Evolutionary conservation across 1,284 basidiomycete genomes (phyloP), one percentile per base, ranked within the genome.

Genomic region (Polyporus tsugae): DNA sequence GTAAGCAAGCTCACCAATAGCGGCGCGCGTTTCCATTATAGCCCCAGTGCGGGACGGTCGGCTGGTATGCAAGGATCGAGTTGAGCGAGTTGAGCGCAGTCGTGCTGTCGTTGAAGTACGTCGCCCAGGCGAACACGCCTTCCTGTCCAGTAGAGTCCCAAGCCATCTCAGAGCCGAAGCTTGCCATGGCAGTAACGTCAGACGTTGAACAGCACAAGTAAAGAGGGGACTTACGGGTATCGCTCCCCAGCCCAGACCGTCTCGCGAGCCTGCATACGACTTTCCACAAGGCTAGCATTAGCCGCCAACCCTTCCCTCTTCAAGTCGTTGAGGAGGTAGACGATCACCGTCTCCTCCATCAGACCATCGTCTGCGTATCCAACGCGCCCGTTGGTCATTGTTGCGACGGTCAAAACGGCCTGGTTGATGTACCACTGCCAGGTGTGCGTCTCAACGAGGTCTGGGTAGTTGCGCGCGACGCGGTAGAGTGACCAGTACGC

Each of bases 61-160:
- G 87, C 73, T 88, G 85, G 70, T 88, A 89, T 2, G 86, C 87
- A 60, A 89, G 75, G 62, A 89, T 88, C 2, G 87, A 88, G 72
- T 88, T 88, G 70, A 89, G 77, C 1, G 84, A 80, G 73, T 89
- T 88, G 39, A 79, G 79, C 2, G 87, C 84, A 0, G 87, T 89
- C 2, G 76, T 81, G 4, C 81, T 80, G 71, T 87, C 83, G 72
- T 86, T 86, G 79, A 89, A 88, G 74, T 84, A 87, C 67, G 80
- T 85, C 60, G 83, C 82, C 87, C 87, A 89, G 0, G 79, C 81
- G 71, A 86, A 88, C 1, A 88, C 86, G 29, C 86, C 86, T 75
- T 88, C 86, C 70, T 88, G 87, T 10, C 87, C 87, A 13, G 87
- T 88, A 17, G 86, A 88, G 74, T 89, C 87, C 87, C 87, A 88